Evolutionary conservation across 176 grass and related monocot species (phyloP).

Genomic region (Pharus latifolius): DNA sequence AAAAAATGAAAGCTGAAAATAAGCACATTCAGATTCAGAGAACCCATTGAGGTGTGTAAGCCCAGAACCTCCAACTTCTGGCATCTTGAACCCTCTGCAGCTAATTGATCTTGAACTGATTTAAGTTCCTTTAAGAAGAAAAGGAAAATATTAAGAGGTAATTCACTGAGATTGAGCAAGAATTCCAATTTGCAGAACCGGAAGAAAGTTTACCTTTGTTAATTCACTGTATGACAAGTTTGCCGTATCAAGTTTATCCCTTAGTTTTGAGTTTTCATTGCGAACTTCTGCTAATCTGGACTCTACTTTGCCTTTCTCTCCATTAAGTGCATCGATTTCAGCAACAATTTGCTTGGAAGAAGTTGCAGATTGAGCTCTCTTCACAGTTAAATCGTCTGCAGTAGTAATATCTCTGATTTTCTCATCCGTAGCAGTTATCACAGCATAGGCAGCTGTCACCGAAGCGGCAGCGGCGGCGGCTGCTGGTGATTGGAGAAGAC

Average conservation of each 20-base stretch:
- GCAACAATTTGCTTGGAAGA: slow-evolving; percentile 41
- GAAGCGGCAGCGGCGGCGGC: slow-evolving; percentile 68
- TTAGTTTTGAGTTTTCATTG: slow-evolving; percentile 60
- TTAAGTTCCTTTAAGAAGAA: slow-evolving; percentile 67
- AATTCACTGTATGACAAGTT: slow-evolving; percentile 61
- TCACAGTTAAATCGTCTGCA: slow-evolving; percentile 48
- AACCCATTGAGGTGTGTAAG: slow-evolving; percentile 13
- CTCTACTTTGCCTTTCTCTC: slow-evolving; percentile 48
- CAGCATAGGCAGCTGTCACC: slow-evolving; percentile 85
- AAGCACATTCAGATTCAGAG: background rate
- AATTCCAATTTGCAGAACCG: background rate
- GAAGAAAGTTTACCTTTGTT: slow-evolving; percentile 54
- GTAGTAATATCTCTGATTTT: slow-evolving; percentile 38
- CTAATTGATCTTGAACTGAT: slow-evolving; percentile 81
- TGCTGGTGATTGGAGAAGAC: slow-evolving; percentile 75
- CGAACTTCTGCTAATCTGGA: slow-evolving; percentile 53
- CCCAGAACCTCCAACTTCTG: slow-evolving; percentile 70
- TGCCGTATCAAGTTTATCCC: slow-evolving; percentile 49
- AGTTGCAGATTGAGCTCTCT: slow-evolving; percentile 42
- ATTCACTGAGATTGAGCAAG: background rate
- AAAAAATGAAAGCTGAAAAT: slow-evolving; percentile 13
- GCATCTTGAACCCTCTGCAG: slow-evolving; percentile 81
- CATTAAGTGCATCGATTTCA: slow-evolving; percentile 37
- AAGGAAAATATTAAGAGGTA: background rate
- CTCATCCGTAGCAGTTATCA: slow-evolving; percentile 54